phyloP scores from a whole-genome alignment of 352 stramenopile genomes.

The Pythium myriotylum region DNA sequence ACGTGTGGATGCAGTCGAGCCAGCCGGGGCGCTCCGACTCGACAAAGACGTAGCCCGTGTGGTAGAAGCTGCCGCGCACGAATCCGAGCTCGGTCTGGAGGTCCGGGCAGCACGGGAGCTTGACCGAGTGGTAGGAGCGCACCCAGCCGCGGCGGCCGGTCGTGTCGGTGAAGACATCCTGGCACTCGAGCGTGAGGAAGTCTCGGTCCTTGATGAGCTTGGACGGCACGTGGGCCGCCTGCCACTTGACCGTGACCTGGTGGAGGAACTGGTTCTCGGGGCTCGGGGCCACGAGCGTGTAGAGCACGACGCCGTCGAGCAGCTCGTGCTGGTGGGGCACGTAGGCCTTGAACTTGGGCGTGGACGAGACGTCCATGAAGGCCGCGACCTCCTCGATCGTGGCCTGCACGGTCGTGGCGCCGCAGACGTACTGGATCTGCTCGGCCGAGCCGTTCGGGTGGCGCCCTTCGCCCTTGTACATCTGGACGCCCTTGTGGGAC shows the following conservation, averaged over 20 bases:
- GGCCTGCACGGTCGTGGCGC: constrained; percentile 56
- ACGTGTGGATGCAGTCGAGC: constrained; percentile 65
- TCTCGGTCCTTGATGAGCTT: constrained; percentile 71
- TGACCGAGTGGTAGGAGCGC: constrained; percentile 71
- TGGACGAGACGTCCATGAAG: constrained; percentile 68
- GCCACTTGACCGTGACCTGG: constrained; percentile 77
- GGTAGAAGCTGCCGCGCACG: constrained; percentile 70
- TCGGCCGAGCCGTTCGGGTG: constrained; percentile 41
- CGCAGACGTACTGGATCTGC: constrained; percentile 60
- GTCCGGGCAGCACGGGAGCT: constrained; percentile 63
- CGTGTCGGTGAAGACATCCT: constrained; percentile 67
- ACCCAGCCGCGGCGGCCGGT: constrained; percentile 69
- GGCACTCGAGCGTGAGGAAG: constrained; percentile 75
- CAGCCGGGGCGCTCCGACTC: constrained; percentile 62
- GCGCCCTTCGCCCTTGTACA: constrained; percentile 67
- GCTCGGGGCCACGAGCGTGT: constrained; percentile 45
- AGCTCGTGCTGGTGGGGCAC: constrained; percentile 44
- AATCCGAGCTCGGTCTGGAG: constrained; percentile 46
- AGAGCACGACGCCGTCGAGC: constrained; percentile 61
- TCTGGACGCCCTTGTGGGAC: constrained; percentile 57
- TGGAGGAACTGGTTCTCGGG: constrained; percentile 45
- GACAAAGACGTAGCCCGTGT: constrained; percentile 74
- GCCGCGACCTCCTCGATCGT: constrained; percentile 67
- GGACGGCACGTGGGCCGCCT: constrained; percentile 50
- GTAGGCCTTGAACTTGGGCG: constrained; percentile 55